These are phyloP conservation scores for Knufia petricola DNA, from an alignment of 2,329 filamentous ascomycete genomes.

Conservation along the genomic window DNA sequence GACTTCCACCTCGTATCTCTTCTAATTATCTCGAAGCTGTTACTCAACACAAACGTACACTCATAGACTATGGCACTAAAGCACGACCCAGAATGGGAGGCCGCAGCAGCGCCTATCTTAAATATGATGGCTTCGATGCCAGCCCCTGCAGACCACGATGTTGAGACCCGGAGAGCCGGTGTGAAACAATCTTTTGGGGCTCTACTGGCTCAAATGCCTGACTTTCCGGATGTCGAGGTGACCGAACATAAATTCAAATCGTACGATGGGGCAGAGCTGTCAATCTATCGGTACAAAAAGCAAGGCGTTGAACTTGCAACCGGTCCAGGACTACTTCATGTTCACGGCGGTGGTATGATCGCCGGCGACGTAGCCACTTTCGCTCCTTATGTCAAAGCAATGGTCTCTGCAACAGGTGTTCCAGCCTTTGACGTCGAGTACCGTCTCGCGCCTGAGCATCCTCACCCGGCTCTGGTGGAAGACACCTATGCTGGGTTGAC, in stretches of 20 bases:
- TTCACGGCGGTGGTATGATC: constrained; percentile 25
- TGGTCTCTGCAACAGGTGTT: constrained; percentile 18
- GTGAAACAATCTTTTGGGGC: constrained; percentile 5
- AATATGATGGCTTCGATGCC: constrained; percentile 11
- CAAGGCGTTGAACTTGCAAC: constrained; percentile 21
- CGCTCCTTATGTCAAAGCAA: constrained; percentile 9
- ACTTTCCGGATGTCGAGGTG: constrained; percentile 17
- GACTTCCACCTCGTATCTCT: no score
- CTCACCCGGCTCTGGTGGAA: constrained; percentile 21
- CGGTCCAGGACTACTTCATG: constrained; percentile 22
- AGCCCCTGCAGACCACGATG: constrained; percentile 16
- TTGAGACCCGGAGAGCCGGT: constrained; percentile 9
- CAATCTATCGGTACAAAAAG: constrained; percentile 24
- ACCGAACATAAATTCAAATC: constrained; percentile 13
- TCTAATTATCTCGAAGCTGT: no score
- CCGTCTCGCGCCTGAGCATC: constrained; percentile 23
- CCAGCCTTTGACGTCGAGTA: constrained; percentile 25
- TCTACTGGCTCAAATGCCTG: constrained; percentile 14
- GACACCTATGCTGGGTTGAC: constrained; percentile 26
- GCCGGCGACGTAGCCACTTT: constrained; percentile 16
- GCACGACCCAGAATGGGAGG: constrained; percentile 17
- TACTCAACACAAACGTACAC: background rate
- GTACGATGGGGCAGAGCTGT: constrained; percentile 20
- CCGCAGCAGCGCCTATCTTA: constrained; percentile 16
- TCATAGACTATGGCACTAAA: constrained; percentile 18